A percentile compares a stretch with the other conserved stretches of the same genome.
Evolutionary conservation across 192 early-diverging fungal species (phyloP).

Genomic region (Mortierella hygrophila): DNA sequence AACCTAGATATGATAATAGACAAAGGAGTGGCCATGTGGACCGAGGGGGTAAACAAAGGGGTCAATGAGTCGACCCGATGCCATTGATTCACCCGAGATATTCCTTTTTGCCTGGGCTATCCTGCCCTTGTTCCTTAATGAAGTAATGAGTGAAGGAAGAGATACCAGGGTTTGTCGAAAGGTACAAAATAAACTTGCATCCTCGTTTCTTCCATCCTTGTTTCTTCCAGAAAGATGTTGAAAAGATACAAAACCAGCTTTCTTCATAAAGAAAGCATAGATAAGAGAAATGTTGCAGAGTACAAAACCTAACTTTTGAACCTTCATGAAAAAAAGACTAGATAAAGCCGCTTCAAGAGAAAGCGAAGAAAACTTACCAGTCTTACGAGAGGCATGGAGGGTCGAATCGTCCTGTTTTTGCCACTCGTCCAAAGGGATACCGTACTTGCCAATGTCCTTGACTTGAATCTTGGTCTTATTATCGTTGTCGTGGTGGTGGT

Average conservation of each 20-base stretch:
- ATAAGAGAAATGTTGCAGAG: no score
- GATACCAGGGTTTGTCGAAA: neutral
- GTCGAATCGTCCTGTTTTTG: slow-evolving; percentile 35
- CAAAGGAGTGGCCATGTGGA: neutral
- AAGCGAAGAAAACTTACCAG: slow-evolving; percentile 21
- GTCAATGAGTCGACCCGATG: slow-evolving; percentile 8
- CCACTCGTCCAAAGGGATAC: slow-evolving; percentile 53
- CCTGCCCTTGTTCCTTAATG: neutral
- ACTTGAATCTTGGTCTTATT: slow-evolving; percentile 33
- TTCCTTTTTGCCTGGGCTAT: neutral
- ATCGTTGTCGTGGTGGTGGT: slow-evolving; percentile 5
- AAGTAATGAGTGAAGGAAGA: neutral
- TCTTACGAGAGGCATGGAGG: slow-evolving; percentile 3
- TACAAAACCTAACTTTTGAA: neutral
- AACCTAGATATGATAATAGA: slow-evolving; percentile 7
- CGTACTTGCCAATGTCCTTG: slow-evolving; percentile 57
- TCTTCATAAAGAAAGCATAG: no score
- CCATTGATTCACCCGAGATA: slow-evolving; percentile 1
- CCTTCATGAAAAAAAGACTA: neutral
- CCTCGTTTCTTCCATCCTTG: no score
- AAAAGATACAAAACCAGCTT: no score
- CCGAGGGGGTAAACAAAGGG: neutral
- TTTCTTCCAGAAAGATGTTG: no score
- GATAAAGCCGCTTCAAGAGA: neutral
- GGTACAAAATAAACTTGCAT: no score